Evolutionary conservation across 192 early-diverging fungal species (phyloP), one percentile per base, ranked within the genome.

Genomic region (Funneliformis geosporum): DNA sequence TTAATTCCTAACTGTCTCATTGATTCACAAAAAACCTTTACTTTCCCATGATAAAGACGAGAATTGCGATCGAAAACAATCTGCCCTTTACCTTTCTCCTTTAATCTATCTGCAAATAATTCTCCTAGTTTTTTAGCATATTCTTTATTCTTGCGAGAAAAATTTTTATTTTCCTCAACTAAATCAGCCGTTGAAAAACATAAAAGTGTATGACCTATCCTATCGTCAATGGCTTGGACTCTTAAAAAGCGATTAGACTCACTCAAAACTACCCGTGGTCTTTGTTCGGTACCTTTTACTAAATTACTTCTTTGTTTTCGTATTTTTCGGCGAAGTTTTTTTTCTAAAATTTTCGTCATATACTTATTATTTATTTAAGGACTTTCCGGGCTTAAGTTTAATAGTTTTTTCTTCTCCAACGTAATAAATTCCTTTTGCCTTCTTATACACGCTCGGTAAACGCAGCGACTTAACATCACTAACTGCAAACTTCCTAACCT

Each of bases 41-140:
- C 25, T 55, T 73, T 73, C 3, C 71, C 71, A 23, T 55, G 71
- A 73, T 73, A 73, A 73, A 46, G 71, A 0, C 71, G 71, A 55
- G n/a, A 44, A 47, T 73, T 73, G 47, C 71, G 71, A 46, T 73
- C 71, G 55, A 73, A 73, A 73, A 73, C 27, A 21, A 73, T 73
- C 12, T 55, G 50, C n/a, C 55, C 71, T 47, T 50, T 55, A 25
- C 28, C 28, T 3, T 28, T 23, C 25, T 73, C 23, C 21, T 73
- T 73, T 47, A 73, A 73, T 73, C 55, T 73, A 7, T 55, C 46
- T 2, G 71, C 71, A 55, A 73, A 73, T 6, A 50, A 28, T 73
- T 73, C 71, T 1, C 43, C 71, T 33, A 73, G n/a, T 6, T 46
- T 44, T 4, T 55, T 43, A 1, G 71, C 71, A n/a, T 55, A 73